phyloP scores from a whole-genome alignment of 2,329 filamentous ascomycete species.

The Talaromyces funiculosus region DNA sequence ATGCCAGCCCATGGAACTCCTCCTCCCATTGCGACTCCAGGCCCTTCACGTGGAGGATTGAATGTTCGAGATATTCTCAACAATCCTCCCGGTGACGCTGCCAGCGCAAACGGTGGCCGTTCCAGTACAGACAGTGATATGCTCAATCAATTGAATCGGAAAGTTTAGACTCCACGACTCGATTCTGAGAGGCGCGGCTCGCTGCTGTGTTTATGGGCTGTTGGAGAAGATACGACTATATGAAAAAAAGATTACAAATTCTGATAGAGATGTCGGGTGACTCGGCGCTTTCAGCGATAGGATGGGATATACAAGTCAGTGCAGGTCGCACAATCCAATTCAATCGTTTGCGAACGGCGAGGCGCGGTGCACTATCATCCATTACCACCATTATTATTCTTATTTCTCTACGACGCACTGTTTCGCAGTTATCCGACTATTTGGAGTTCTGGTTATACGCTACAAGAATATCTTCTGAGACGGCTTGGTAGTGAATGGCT shows the following conservation, averaged over 20 bases:
- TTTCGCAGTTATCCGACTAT: neutral
- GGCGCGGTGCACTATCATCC: constrained; percentile 10
- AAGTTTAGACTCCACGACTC: constrained; percentile 23
- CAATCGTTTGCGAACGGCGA: constrained; percentile 4
- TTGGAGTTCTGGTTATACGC: neutral
- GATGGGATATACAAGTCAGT: constrained; percentile 11
- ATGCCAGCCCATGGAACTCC: constrained; percentile 34
- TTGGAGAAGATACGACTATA: neutral
- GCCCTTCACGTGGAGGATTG: constrained; percentile 37
- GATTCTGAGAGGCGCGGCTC: neutral
- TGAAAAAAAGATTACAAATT: constrained; percentile 1
- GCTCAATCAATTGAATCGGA: constrained; percentile 44
- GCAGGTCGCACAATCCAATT: constrained; percentile 14
- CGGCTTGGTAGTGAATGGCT: constrained; percentile 3
- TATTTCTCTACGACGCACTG: neutral
- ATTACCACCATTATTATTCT: neutral
- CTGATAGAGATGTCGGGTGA: neutral
- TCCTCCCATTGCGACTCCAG: constrained; percentile 34
- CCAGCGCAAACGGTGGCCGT: constrained; percentile 27
- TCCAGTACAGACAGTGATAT: constrained; percentile 47
- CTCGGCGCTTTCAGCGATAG: neutral
- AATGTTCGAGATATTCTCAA: constrained; percentile 47
- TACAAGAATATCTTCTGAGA: neutral
- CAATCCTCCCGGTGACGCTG: constrained; percentile 28
- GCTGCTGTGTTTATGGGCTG: neutral